A percentile compares a stretch with the other conserved stretches of the same genome.
Conservation (phyloP, 345 rosid genomes). For the Firmiana major region DNA sequence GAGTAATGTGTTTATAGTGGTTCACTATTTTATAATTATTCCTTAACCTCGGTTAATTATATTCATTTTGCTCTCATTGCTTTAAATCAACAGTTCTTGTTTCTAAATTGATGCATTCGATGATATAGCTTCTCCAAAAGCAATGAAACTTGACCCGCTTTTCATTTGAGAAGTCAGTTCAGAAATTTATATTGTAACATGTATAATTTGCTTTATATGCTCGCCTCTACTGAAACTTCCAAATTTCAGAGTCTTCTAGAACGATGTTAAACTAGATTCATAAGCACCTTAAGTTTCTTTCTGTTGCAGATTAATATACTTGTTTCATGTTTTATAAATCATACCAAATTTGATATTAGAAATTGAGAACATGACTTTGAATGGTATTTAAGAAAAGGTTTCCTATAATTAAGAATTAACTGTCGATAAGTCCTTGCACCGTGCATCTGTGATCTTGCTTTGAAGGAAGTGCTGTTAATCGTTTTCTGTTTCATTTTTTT, state of each 20-base stretch:
- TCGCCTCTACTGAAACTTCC: not conserved
- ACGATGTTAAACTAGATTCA: not conserved
- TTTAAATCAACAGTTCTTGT: not conserved
- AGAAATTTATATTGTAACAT: constrained; percentile 14
- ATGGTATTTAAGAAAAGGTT: no score
- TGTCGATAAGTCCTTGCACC: no score
- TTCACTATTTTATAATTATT: not conserved
- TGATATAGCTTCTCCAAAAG: not conserved
- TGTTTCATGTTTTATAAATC: not conserved
- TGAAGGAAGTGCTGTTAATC: no score
- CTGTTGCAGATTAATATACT: not conserved
- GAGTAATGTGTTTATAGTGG: constrained; percentile 26
- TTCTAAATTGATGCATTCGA: not conserved
- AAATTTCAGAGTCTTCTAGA: not conserved
- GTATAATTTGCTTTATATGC: not conserved
- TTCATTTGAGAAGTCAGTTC: not conserved
- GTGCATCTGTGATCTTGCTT: no score
- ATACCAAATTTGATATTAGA: not conserved
- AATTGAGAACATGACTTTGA: no score
- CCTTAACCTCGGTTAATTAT: constrained; percentile 10
- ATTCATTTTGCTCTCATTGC: not conserved
- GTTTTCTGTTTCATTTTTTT: not conserved
- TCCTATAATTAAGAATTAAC: no score
- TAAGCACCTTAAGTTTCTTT: not conserved
- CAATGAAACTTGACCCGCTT: not conserved